Conservation (phyloP, 305 asterid genomes). For the Solanum hybrid region DNA sequence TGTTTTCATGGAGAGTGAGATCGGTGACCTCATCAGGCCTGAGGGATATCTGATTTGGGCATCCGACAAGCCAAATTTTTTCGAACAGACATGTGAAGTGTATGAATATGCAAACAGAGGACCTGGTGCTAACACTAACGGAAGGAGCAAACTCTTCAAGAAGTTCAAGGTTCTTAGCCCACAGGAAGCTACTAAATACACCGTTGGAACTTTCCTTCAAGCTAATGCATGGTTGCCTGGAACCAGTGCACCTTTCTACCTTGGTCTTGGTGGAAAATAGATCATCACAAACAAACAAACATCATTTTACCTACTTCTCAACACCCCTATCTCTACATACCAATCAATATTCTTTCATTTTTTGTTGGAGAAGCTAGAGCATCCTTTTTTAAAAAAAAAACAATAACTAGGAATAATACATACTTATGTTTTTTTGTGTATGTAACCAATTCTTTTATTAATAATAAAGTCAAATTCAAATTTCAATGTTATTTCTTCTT, state of each 20-base stretch:
- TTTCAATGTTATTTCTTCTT: not conserved
- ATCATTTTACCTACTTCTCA: not conserved
- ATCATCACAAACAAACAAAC: not conserved
- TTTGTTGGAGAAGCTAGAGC: not conserved
- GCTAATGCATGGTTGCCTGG: slow-evolving; percentile 38
- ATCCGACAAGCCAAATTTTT: not conserved
- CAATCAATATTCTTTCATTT: not conserved
- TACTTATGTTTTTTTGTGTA: not conserved
- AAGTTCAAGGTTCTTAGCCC: slow-evolving; percentile 25
- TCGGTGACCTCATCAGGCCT: slow-evolving; percentile 55
- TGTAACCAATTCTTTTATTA: not conserved
- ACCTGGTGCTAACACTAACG: slow-evolving; percentile 29
- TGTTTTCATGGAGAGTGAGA: slow-evolving; percentile 40
- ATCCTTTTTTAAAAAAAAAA: not conserved
- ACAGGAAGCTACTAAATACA: slow-evolving; percentile 30
- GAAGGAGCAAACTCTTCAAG: slow-evolving; percentile 30
- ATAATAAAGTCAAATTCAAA: not conserved
- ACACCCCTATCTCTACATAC: not conserved
- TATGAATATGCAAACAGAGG: slow-evolving; percentile 50
- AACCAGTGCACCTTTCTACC: slow-evolving; percentile 33
- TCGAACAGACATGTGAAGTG: slow-evolving; percentile 28
- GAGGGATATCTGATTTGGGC: slow-evolving; percentile 41
- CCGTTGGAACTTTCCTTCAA: slow-evolving; percentile 25
- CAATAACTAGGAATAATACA: not conserved
- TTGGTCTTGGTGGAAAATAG: slow-evolving; percentile 20